A percentile compares a stretch with the other conserved stretches of the same genome.
These are phyloP conservation scores for Diutina scorzettiae DNA, from an alignment of 1,139 yeast genomes.

Conservation along the genomic window DNA sequence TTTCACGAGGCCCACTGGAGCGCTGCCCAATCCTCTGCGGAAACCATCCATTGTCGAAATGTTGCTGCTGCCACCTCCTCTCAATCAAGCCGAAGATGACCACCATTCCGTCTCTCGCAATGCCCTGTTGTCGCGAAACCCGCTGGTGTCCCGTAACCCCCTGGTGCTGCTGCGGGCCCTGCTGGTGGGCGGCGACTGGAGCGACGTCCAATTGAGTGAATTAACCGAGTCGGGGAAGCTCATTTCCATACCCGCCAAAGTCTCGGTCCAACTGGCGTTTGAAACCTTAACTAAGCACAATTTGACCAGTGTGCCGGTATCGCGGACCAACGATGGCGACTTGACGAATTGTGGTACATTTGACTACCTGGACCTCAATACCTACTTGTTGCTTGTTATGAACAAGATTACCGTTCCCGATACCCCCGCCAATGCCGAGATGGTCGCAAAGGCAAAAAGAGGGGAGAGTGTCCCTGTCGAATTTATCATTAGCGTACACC, in stretches of 20 bases:
- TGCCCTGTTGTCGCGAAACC: constrained; percentile 1
- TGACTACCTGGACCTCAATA: constrained; percentile 84
- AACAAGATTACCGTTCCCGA: constrained; percentile 43
- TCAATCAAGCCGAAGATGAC: constrained; percentile 11
- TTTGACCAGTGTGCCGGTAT: constrained; percentile 77
- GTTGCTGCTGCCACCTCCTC: constrained; percentile 74
- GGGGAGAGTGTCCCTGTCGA: constrained; percentile 73
- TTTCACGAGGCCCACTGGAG: constrained; percentile 8
- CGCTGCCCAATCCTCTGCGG: constrained; percentile 15
- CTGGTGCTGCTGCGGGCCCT: constrained; percentile 5
- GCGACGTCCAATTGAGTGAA: constrained; percentile 56
- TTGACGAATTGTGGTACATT: constrained; percentile 61
- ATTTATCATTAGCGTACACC: constrained; percentile 66
- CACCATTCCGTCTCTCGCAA: background rate
- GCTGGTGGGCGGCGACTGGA: constrained; percentile 44
- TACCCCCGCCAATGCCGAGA: constrained; percentile 18
- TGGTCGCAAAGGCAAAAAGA: constrained; percentile 34
- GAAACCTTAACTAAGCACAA: constrained; percentile 60
- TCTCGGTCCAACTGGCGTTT: constrained; percentile 80
- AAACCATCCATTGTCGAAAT: constrained; percentile 76
- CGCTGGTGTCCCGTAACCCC: background rate
- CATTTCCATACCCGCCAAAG: constrained; percentile 46
- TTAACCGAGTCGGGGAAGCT: constrained; percentile 72
- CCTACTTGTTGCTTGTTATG: constrained; percentile 66
- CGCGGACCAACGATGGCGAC: constrained; percentile 32